These are phyloP conservation scores for Kodamaea arcana DNA, from an alignment of 1,139 yeast genomes.

Conservation along the genomic window DNA sequence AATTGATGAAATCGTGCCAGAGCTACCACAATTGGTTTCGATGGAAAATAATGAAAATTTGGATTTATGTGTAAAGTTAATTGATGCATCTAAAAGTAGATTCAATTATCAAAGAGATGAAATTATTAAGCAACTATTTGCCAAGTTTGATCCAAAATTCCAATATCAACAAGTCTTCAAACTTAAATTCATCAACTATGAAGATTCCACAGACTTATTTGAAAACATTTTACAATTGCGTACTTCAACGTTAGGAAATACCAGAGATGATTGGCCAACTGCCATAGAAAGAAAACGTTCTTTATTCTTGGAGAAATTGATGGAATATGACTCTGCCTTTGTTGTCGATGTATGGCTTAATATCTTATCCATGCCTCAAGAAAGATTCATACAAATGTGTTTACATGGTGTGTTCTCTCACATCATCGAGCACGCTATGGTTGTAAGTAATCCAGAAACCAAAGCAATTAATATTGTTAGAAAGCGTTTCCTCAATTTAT, in stretches of 20 bases:
- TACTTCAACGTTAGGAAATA: constrained; percentile 73
- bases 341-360: constrained; percentile 57
- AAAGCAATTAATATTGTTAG: constrained; percentile 49
- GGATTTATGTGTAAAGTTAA: constrained; percentile 64
- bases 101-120: constrained; percentile 63
- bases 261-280: constrained; percentile 87
- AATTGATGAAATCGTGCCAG: constrained; percentile 67
- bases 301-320: constrained; percentile 64
- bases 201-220: constrained; percentile 46
- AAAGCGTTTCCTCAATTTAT: constrained; percentile 66
- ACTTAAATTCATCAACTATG: constrained; percentile 12
- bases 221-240: constrained; percentile 65
- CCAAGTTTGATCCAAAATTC: constrained; percentile 54
- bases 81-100: constrained; percentile 62
- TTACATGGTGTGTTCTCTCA: constrained; percentile 87
- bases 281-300: constrained; percentile 84
- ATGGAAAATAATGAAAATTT: constrained; percentile 51
- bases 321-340: constrained; percentile 61
- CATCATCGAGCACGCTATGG: constrained; percentile 63
- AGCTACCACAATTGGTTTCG: constrained; percentile 56
- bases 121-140: constrained; percentile 55
- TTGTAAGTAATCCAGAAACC: constrained; percentile 37
- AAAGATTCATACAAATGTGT: constrained; percentile 66
- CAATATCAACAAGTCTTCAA: constrained; percentile 31
- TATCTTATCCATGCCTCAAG: constrained; percentile 55